phyloP scores from a whole-genome alignment of 1,284 basidiomycete genomes.

The Leccinum pallidistipes region DNA sequence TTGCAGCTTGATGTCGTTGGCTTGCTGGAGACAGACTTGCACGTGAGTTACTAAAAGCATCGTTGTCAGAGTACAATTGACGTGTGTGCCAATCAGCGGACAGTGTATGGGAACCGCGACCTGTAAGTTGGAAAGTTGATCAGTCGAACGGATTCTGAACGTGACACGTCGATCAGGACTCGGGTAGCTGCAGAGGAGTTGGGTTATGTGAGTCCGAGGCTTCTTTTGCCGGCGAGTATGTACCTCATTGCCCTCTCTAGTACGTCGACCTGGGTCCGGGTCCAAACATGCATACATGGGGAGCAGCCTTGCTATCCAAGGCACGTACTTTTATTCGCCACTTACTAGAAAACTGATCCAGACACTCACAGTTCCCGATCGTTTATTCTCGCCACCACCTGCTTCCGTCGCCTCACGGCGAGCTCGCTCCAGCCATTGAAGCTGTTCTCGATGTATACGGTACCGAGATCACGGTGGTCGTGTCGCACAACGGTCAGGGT shows the following conservation, averaged over 20 bases:
- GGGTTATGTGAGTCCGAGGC: conserved; percentile 64
- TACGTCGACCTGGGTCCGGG: conserved; percentile 85
- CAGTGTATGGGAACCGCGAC: conserved; percentile 89
- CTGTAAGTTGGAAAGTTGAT: conserved; percentile 48
- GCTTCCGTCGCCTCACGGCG: conserved; percentile 84
- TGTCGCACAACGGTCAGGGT: conserved; percentile 94
- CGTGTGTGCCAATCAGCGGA: conserved; percentile 49
- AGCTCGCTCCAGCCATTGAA: conserved; percentile 91
- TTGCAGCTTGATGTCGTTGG: conserved; percentile 84
- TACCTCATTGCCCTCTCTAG: conserved; percentile 37
- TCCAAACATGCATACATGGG: conserved; percentile 92
- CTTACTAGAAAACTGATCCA: conserved; percentile 1
- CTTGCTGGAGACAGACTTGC: conserved; percentile 84
- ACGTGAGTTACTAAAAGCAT: conserved; percentile 49
- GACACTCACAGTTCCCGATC: conserved; percentile 78
- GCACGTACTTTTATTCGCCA: conserved; percentile 32
- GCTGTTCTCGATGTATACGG: conserved; percentile 87
- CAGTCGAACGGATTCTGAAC: neutral
- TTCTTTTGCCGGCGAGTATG: neutral
- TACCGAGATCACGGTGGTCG: conserved; percentile 77
- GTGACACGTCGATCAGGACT: conserved; percentile 47
- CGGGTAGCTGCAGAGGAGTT: conserved; percentile 77
- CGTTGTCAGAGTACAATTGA: neutral
- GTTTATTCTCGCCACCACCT: conserved; percentile 88
- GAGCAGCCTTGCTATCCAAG: conserved; percentile 81